A percentile compares a stretch with the other conserved stretches of the same genome.
These are phyloP conservation scores for Arthrobotrys pseudoclavata DNA, from an alignment of 2,329 filamentous ascomycete genomes.

Conservation along the genomic window DNA sequence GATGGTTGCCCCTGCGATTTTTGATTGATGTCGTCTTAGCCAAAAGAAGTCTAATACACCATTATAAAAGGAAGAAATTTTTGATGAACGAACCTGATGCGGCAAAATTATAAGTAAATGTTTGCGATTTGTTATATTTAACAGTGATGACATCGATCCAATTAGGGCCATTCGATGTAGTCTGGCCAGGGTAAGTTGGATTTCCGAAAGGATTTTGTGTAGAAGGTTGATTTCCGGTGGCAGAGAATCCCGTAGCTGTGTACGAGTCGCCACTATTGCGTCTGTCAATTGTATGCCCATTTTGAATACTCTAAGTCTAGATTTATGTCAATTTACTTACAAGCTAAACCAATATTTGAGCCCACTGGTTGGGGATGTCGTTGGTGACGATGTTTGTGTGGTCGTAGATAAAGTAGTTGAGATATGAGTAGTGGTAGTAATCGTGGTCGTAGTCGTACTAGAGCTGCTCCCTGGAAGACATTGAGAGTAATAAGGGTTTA, in stretches of 20 bases:
- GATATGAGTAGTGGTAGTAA: constrained; percentile 28
- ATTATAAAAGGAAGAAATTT: no score
- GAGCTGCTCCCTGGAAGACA: constrained; percentile 55
- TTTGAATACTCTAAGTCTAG: neutral
- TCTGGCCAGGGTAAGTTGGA: constrained; percentile 38
- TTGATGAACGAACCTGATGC: constrained; percentile 17
- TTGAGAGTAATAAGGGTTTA: constrained; percentile 62
- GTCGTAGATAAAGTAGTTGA: constrained; percentile 29
- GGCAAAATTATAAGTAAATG: constrained; percentile 43
- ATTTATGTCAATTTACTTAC: constrained; percentile 25
- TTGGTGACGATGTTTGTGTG: constrained; percentile 14
- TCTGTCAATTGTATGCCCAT: neutral
- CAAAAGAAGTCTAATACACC: neutral
- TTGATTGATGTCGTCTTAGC: neutral
- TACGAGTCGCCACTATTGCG: constrained; percentile 32
- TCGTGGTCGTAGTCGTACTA: constrained; percentile 13
- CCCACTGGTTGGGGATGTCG: constrained; percentile 12
- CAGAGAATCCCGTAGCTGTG: constrained; percentile 36
- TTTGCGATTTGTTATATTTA: constrained; percentile 37
- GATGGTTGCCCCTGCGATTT: constrained; percentile 27
- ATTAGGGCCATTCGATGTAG: constrained; percentile 42
- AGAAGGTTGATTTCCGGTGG: constrained; percentile 31
- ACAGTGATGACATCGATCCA: constrained; percentile 45
- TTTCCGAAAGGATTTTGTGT: constrained; percentile 36
- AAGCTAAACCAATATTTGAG: constrained; percentile 52